Conservation (phyloP, 306 rosid genomes). For the Citrullus colocynthis region DNA sequence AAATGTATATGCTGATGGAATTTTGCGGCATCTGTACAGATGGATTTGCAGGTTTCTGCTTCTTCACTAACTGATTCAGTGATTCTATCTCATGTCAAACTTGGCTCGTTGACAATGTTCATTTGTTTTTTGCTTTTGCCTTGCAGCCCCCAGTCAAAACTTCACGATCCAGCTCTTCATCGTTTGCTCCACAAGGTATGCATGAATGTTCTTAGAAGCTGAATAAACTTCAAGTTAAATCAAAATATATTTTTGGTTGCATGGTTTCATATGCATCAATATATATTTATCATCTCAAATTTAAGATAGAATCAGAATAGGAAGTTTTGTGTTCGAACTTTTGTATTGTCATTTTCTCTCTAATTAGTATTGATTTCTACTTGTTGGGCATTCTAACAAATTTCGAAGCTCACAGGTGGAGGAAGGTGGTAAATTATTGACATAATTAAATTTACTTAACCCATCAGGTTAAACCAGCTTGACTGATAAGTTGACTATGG, state of each 20-base stretch:
- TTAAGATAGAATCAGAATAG: too few relatives aligned
- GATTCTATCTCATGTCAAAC: not conserved
- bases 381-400: too few relatives aligned
- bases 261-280: too few relatives aligned
- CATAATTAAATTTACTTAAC: too few relatives aligned
- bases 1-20: conserved; percentile 77
- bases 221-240: not conserved
- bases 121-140: not conserved
- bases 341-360: too few relatives aligned
- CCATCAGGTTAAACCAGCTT: too few relatives aligned
- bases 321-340: too few relatives aligned
- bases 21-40: conserved; percentile 78
- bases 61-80: not conserved
- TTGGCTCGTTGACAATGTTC: not conserved
- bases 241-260: not conserved
- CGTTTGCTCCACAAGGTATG: conserved; percentile 77
- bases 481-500: not conserved
- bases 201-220: not conserved
- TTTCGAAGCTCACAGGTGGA: too few relatives aligned
- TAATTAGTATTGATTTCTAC: too few relatives aligned
- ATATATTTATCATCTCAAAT: too few relatives aligned
- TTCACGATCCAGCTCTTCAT: conserved; percentile 94
- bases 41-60: conserved; percentile 91
- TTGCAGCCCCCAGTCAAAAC: conserved; percentile 82
- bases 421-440: too few relatives aligned